Percentiles rank a stretch among this genome's conserved stretches.
These are phyloP conservation scores for Smittium culicis DNA, from an alignment of 371 early-diverging fungal genomes.

Conservation along the genomic window DNA sequence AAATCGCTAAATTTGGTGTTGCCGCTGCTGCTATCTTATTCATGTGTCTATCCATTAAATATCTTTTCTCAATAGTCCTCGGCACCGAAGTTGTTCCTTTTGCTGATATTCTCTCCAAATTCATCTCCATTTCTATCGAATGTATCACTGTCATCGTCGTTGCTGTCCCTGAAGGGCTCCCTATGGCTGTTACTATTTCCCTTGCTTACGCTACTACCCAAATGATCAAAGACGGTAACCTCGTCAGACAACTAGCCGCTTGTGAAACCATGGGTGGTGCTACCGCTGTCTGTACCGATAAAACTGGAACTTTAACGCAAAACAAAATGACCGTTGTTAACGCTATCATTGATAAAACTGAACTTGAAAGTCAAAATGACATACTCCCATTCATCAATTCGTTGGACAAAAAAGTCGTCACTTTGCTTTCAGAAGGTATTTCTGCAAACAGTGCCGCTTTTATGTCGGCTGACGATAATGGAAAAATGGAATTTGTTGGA, in stretches of 20 bases:
- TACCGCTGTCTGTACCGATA: slow-evolving; percentile 92
- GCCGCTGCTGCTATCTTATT: slow-evolving; percentile 65
- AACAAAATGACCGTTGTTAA: slow-evolving; percentile 90
- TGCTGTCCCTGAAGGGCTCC: slow-evolving; percentile 96
- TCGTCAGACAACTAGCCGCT: slow-evolving; percentile 84
- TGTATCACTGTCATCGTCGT: slow-evolving; percentile 87
- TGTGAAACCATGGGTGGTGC: slow-evolving; percentile 97
- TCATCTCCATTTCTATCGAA: slow-evolving; percentile 65
- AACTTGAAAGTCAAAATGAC: slow-evolving; percentile 31
- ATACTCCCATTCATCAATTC: slow-evolving; percentile 33
- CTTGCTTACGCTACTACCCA: slow-evolving; percentile 89
- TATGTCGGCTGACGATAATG: slow-evolving; percentile 62
- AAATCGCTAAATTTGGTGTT: slow-evolving; percentile 84
- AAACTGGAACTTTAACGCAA: slow-evolving; percentile 91
- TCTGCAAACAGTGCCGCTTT: slow-evolving; percentile 82
- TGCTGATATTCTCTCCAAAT: slow-evolving; percentile 44
- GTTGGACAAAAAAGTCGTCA: slow-evolving; percentile 29
- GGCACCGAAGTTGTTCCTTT: slow-evolving; percentile 38
- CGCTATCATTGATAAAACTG: slow-evolving; percentile 38
- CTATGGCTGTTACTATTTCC: slow-evolving; percentile 92
- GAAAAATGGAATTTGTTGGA: slow-evolving; percentile 60
- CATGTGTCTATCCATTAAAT: slow-evolving; percentile 58
- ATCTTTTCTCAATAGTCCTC: slow-evolving; percentile 51
- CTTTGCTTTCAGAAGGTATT: slow-evolving; percentile 44
- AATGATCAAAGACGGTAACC: slow-evolving; percentile 86